Evolutionary conservation across 805 yeast species (phyloP), one percentile per base, ranked within the genome.

Genomic region (Metschnikowia borealis): DNA sequence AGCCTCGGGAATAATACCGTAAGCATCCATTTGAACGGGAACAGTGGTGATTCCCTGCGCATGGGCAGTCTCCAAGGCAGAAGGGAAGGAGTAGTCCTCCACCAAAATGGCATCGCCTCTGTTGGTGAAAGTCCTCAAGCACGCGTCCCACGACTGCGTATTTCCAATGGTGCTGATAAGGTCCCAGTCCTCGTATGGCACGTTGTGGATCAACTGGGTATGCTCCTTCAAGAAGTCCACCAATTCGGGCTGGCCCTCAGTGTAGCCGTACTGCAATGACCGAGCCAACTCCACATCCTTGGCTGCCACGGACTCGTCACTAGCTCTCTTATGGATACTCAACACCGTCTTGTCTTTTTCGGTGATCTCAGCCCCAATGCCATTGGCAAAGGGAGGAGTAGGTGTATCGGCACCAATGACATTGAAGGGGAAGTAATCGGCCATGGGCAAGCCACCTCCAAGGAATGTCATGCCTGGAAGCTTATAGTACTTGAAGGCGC

Each of bases 391-490:
- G 1, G 96, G 95, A 20, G 94, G 86, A 11, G 82, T 76, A 50
- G 96, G 96, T 6, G 89, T 75, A 49, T 81, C 81, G 13, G 86
- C 85, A 20, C 77, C 66, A 51, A 92, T 66, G 57, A 82, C 80
- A 61, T 90, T 89, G 79, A 92, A 89, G 40, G 99, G 98, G 79
- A 92, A 92, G 70, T 88, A 87, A 55, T 87, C 92, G 23, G 96
- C 74, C 66, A 89, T 73, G 13, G 99, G 99, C 60, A 92, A 79
- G 6, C 99, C 99, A 61, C 98, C 99, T 49, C 97, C 98, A 49
- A 92, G 79, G 65, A 90, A 91, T 50, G 89, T 83, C 63, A 94
- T 76, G 47, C 84, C 81, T 33, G 96, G 96, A 55, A 81, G 78
- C 39, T 74, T 73, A 62, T 74, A 85, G 73, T 87, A 85, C 64